Base-by-base conservation (phyloP, 2,329 filamentous ascomycete species). In the Pyrenophora teres region DNA sequence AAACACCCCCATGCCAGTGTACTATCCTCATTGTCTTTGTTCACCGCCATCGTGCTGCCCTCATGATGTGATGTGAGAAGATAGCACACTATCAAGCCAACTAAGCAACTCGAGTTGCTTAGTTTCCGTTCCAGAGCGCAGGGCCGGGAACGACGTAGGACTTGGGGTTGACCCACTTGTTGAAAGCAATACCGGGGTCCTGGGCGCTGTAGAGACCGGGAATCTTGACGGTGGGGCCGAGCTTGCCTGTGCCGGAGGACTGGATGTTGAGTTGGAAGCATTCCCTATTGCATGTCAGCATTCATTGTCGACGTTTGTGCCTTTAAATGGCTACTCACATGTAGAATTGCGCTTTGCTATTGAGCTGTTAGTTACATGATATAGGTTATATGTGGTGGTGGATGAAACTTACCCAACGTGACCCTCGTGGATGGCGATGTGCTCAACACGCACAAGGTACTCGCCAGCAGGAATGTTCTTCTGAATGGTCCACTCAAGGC, bases 101-200 rank as follows among this genome's bases (percentile, higher is more conserved):
- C 9, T 30, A 30, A 30, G 2, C 27, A 30, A 9, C 27, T 30
- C 27, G 27, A 41, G 15, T 41, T 32, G 32, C 44, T 50, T 46
- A 59, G 12, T 58, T 40, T 21, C 58, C 56, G 35, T 42, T 48
- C 60, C 62, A 73, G 3, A 71, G 49, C 40, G 59, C 56, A 6
- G 68, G 68, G 23, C 70, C 70, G 5, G 70, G 70, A 43, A 72
- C 63, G 36, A 55, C 44, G 54, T 73, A 73, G 9, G 57, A 60
- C 52, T 60, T 67, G 10, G 69, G 68, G 56, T 68, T 70, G 53
- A 59, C 67, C 67, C 65, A 70, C 57, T 72, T 80, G 63, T 80
- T 78, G 59, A 80, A 75, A 30, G 76, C 70, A 58, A 82, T 79
- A 33, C 78, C 79, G 2, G 78, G 75, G 64, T 81, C 78, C 44